Conservation (phyloP, 805 yeast genomes). For the Cyberlindnera euphorbiae region DNA sequence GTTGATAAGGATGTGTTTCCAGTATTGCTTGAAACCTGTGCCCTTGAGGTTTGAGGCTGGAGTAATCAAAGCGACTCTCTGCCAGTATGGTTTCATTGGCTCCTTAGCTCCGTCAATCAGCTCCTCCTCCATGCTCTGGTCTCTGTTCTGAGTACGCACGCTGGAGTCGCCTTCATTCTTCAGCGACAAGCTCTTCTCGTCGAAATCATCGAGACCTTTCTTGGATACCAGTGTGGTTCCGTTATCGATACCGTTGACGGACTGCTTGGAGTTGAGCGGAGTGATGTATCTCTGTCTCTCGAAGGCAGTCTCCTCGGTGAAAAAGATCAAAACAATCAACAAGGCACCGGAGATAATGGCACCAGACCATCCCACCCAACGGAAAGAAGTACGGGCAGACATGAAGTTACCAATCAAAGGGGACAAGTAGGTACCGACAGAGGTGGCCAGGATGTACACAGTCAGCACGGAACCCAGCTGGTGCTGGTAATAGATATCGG, state of each 20-base stretch:
- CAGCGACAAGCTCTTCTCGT: slow-evolving; percentile 13
- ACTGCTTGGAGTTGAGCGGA: slow-evolving; percentile 24
- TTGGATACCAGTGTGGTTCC: slow-evolving; percentile 12
- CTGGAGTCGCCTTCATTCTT: slow-evolving; percentile 3
- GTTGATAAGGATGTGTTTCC: slow-evolving; percentile 43
- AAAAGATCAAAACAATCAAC: slow-evolving; percentile 48
- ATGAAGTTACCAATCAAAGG: slow-evolving; percentile 78
- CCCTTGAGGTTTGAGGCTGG: slow-evolving; percentile 59
- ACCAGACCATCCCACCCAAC: slow-evolving; percentile 75
- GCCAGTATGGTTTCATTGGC: slow-evolving; percentile 39
- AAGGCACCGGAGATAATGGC: slow-evolving; percentile 60
- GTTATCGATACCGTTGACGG: slow-evolving; percentile 16
- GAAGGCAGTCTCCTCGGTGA: slow-evolving; percentile 68
- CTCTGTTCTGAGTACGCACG: neutral
- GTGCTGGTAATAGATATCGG: slow-evolving; percentile 75
- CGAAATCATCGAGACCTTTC: slow-evolving; percentile 11
- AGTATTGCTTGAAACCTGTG: slow-evolving; percentile 60
- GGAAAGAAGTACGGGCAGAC: slow-evolving; percentile 53
- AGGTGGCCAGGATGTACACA: slow-evolving; percentile 66
- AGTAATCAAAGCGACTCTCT: slow-evolving; percentile 45
- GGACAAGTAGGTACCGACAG: slow-evolving; percentile 74
- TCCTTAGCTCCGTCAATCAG: slow-evolving; percentile 39
- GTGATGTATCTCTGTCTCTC: slow-evolving; percentile 45
- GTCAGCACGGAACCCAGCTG: slow-evolving; percentile 72
- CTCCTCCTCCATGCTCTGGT: slow-evolving; percentile 14